Conservation (phyloP, 2,329 filamentous ascomycete genomes). For the Exophiala lecanii-corni region DNA sequence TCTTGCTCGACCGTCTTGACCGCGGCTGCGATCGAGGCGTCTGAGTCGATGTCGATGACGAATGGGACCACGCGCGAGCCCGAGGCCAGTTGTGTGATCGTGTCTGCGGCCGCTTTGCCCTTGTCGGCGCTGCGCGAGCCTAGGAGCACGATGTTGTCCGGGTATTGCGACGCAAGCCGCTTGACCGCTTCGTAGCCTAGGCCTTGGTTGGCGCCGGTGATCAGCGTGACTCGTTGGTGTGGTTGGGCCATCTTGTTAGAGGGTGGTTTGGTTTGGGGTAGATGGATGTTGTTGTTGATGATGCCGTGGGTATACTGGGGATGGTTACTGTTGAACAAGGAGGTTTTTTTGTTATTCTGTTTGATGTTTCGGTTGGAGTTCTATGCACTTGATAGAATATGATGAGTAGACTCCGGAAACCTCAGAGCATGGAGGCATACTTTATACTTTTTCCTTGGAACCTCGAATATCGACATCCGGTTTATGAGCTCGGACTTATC, state of each 20-base stretch:
- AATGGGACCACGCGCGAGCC: constrained; percentile 12
- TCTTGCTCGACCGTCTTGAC: constrained; percentile 18
- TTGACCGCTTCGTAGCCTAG: constrained; percentile 22
- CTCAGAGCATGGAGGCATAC: too few relatives aligned
- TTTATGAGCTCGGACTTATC: too few relatives aligned
- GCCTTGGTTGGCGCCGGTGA: constrained; percentile 22
- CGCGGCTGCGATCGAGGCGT: constrained; percentile 16
- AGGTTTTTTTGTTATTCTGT: too few relatives aligned
- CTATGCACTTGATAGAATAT: too few relatives aligned
- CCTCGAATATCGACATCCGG: too few relatives aligned
- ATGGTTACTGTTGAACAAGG: too few relatives aligned
- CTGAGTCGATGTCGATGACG: constrained; percentile 15
- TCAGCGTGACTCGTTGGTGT: constrained; percentile 8
- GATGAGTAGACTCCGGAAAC: too few relatives aligned
- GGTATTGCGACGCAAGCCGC: constrained; percentile 32
- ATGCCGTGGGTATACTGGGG: too few relatives aligned
- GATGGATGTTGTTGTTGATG: too few relatives aligned
- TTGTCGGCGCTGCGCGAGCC: constrained; percentile 32
- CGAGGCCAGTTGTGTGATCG: constrained; percentile 7
- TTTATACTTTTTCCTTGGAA: too few relatives aligned
- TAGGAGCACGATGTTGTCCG: constrained; percentile 29
- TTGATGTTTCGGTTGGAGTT: too few relatives aligned
- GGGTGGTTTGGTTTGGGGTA: too few relatives aligned
- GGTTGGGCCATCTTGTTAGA: not conserved
- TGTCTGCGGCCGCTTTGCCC: constrained; percentile 31